Evolutionary conservation across 371 early-diverging fungal genomes (phyloP).

Genomic region (Mucor sp.): DNA sequence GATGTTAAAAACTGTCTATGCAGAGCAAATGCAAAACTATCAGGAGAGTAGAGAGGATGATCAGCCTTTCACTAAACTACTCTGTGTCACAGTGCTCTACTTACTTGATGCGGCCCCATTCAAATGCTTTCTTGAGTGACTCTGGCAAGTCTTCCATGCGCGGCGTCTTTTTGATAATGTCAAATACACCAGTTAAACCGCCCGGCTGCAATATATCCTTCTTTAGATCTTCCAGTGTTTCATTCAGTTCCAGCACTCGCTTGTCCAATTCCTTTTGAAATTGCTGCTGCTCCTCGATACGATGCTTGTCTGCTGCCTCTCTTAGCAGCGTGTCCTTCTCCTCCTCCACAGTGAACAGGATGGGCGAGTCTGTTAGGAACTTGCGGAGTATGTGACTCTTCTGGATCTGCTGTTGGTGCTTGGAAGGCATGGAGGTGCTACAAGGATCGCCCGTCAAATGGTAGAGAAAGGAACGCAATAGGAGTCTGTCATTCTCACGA

Average conservation of each 20-base stretch:
- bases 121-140: slow-evolving; percentile 55
- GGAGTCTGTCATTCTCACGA: slow-evolving; percentile 59
- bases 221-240: slow-evolving; percentile 54
- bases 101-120: slow-evolving; percentile 65
- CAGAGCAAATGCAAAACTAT: slow-evolving; percentile 64
- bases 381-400: slow-evolving; percentile 38
- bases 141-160: slow-evolving; percentile 50
- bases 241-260: slow-evolving; percentile 53
- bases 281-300: slow-evolving; percentile 44
- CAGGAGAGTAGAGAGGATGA: not conserved
- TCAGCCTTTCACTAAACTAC: not conserved
- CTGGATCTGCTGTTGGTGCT: slow-evolving; percentile 14
- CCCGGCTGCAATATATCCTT: slow-evolving; percentile 55
- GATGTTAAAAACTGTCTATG: slow-evolving; percentile 61
- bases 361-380: slow-evolving; percentile 51
- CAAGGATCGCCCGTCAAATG: slow-evolving; percentile 27
- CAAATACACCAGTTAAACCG: slow-evolving; percentile 45
- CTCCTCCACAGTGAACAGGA: slow-evolving; percentile 45
- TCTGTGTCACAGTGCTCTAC: not conserved
- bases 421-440: not conserved
- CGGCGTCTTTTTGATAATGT: slow-evolving; percentile 44
- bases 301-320: slow-evolving; percentile 37
- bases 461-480: slow-evolving; percentile 49
- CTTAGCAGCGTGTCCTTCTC: slow-evolving; percentile 44
- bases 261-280: slow-evolving; percentile 52